Evolutionary conservation across 2,329 filamentous ascomycete genomes (phyloP).

Genomic region (Colletotrichum orchidophilum): DNA sequence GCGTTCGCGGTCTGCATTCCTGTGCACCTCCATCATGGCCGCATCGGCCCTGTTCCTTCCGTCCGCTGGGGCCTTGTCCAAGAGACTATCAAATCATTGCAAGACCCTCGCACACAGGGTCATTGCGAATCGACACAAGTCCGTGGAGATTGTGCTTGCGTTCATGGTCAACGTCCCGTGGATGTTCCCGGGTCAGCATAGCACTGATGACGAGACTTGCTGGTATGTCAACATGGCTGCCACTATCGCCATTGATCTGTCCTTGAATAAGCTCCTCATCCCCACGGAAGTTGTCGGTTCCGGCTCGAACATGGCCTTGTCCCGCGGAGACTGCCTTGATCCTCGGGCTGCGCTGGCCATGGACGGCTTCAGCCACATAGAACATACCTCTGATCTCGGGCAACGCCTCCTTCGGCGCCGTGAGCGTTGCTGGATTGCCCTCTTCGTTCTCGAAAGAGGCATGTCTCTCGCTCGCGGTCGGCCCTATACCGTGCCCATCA

Average conservation of each 20-base stretch:
- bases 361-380: conserved; percentile 73
- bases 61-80: conserved; percentile 70
- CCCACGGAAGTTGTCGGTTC: conserved; percentile 59
- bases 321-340: conserved; percentile 75
- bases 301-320: conserved; percentile 57
- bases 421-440: conserved; percentile 75
- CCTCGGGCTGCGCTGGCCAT: conserved; percentile 70
- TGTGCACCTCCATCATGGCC: conserved; percentile 77
- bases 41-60: conserved; percentile 75
- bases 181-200: conserved; percentile 75
- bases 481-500: conserved; percentile 74
- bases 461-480: conserved; percentile 76
- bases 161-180: conserved; percentile 82
- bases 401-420: conserved; percentile 69
- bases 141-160: conserved; percentile 77
- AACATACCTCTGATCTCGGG: conserved; percentile 68
- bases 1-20: conserved; percentile 72
- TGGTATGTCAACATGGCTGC: conserved; percentile 76
- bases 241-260: conserved; percentile 75
- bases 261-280: conserved; percentile 74
- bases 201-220: conserved; percentile 78
- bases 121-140: conserved; percentile 69
- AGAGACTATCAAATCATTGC: conserved; percentile 71
- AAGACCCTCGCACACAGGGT: conserved; percentile 70
- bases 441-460: conserved; percentile 78